phyloP scores from a whole-genome alignment of 768 basidiomycete species.

The Russula sp. region DNA sequence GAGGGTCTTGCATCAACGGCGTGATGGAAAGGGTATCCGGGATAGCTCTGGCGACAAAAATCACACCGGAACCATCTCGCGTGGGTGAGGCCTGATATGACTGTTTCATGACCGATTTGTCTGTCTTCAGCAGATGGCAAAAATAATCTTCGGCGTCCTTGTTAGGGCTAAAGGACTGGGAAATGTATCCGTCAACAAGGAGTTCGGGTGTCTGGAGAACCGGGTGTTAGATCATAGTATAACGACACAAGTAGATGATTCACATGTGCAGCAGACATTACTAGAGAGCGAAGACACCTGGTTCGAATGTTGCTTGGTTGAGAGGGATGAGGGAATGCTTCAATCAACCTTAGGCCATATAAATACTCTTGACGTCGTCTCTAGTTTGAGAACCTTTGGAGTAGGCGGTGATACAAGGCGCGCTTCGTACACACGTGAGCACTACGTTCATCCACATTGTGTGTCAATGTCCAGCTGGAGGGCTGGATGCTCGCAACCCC shows the following conservation, averaged over 20 bases:
- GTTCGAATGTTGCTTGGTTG: not conserved
- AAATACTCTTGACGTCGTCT: not conserved
- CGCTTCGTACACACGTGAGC: not conserved
- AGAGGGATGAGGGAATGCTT: not conserved
- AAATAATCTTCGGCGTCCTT: slow-evolving; percentile 1
- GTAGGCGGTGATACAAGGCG: not conserved
- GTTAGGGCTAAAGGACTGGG: slow-evolving; percentile 1
- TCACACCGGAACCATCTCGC: not conserved
- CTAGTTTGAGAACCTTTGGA: not conserved
- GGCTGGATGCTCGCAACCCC: not conserved
- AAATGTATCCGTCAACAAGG: slow-evolving; percentile 13
- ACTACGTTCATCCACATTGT: not conserved
- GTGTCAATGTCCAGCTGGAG: slow-evolving; percentile 5
- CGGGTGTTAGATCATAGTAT: not conserved
- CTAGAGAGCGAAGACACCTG: not conserved
- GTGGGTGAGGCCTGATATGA: not conserved
- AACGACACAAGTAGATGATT: not conserved
- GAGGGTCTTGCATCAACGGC: not conserved
- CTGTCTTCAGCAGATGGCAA: slow-evolving; percentile 9
- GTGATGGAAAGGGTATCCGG: not conserved
- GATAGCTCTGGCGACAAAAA: not conserved
- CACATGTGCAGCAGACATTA: not conserved
- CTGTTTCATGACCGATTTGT: not conserved
- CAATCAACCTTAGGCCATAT: not conserved
- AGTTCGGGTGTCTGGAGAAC: not conserved